These are phyloP conservation scores for Stylosanthes scabra DNA, from an alignment of 331 rosid species.

Conservation along the genomic window DNA sequence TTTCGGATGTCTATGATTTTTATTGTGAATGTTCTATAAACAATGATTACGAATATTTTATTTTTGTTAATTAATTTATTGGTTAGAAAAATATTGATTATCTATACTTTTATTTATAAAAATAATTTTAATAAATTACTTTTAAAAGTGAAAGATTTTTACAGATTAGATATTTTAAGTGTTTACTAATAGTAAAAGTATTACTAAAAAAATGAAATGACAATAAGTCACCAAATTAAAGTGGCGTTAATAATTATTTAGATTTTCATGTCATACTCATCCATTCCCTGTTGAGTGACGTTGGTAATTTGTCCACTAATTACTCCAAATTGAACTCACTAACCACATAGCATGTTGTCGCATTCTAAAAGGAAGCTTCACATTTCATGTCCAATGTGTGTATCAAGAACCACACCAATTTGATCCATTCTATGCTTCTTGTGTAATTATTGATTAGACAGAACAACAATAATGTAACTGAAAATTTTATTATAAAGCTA, in stretches of 20 bases:
- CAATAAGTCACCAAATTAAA: neutral
- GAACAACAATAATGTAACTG: neutral
- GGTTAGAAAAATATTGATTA: too few species aligned
- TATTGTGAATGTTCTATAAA: too few species aligned
- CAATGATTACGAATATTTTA: too few species aligned
- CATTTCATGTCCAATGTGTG: neutral
- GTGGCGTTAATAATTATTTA: neutral
- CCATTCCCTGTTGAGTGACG: neutral
- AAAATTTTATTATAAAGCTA: neutral
- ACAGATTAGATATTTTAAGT: too few species aligned
- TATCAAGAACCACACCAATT: neutral
- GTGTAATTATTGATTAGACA: neutral
- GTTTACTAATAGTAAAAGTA: neutral
- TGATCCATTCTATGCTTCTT: neutral
- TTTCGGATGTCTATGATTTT: too few species aligned
- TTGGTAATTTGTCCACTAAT: neutral
- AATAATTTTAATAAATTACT: too few species aligned
- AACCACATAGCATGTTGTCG: conserved; percentile 24
- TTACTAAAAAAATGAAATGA: neutral
- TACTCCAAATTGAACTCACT: conserved; percentile 1
- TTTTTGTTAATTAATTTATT: too few species aligned
- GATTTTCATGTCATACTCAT: neutral
- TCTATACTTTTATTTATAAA: too few species aligned
- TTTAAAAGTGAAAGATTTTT: too few species aligned
- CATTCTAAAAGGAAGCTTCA: conserved; percentile 9